A percentile compares a stretch with the other conserved stretches of the same genome.
Conservation (phyloP, 768 basidiomycete species). For the Amanita polypyramis region DNA sequence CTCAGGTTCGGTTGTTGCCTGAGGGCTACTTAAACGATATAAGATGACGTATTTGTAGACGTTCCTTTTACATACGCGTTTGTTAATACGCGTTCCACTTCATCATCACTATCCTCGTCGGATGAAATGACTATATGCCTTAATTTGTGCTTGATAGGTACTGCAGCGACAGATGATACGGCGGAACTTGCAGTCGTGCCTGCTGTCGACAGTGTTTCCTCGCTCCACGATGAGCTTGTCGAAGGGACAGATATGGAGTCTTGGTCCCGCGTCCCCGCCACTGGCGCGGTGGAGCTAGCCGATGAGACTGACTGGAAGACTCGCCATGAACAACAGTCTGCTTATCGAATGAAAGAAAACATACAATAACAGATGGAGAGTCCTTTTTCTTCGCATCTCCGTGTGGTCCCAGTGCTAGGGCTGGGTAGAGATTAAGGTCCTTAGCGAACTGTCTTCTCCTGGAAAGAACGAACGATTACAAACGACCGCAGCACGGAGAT, state of each 20-base stretch:
- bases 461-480: not conserved
- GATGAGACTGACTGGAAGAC: slow-evolving; percentile 19
- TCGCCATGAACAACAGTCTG: not conserved
- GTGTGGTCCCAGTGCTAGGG: slow-evolving; percentile 12
- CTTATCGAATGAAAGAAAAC: not conserved
- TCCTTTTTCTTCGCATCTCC: slow-evolving; percentile 14
- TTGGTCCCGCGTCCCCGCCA: slow-evolving; percentile 5
- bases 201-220: not conserved
- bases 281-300: slow-evolving; percentile 12
- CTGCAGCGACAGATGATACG: not conserved
- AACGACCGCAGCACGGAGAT: not conserved
- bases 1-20: slow-evolving; percentile 7
- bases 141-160: slow-evolving; percentile 3
- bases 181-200: not conserved
- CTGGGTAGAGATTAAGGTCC: slow-evolving; percentile 23
- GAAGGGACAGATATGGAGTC: not conserved
- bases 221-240: slow-evolving; percentile 3
- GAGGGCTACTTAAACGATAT: slow-evolving; percentile 7
- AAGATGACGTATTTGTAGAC: slow-evolving; percentile 1
- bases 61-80: slow-evolving; percentile 7
- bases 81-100: slow-evolving; percentile 8
- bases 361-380: slow-evolving; percentile 18
- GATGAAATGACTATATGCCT: slow-evolving; percentile 24
- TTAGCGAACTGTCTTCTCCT: slow-evolving; percentile 24
- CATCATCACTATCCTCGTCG: slow-evolving; percentile 22